Conservation (phyloP, 176 grass and related monocot genomes). For the Elaeis guineensis region DNA sequence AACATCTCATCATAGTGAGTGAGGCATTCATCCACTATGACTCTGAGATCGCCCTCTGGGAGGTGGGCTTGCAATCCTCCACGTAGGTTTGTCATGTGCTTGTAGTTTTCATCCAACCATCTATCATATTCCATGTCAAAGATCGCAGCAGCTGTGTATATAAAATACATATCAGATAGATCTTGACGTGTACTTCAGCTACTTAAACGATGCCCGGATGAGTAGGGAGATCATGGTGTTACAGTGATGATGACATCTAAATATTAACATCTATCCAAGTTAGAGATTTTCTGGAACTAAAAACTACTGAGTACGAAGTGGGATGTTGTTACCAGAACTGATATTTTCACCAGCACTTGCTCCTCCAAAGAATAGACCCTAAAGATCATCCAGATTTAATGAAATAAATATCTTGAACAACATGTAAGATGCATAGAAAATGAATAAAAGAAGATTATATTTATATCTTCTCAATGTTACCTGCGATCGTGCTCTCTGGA, state of each 20-base stretch:
- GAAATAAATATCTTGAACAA: too few relatives aligned
- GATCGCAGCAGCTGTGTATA: slow-evolving; percentile 27
- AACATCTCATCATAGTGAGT: slow-evolving; percentile 66
- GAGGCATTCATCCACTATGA: slow-evolving; percentile 47
- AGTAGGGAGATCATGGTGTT: too few relatives aligned
- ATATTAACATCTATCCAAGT: too few relatives aligned
- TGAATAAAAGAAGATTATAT: too few relatives aligned
- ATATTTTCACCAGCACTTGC: slow-evolving; percentile 44
- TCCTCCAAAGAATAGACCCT: slow-evolving; percentile 58
- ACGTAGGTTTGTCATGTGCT: slow-evolving; percentile 45
- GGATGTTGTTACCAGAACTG: slow-evolving; percentile 39
- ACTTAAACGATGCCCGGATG: too few relatives aligned
- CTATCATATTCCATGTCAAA: slow-evolving; percentile 59
- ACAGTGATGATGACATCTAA: too few relatives aligned
- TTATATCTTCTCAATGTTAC: slow-evolving; percentile 12
- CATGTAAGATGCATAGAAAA: too few relatives aligned
- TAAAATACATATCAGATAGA: too few relatives aligned
- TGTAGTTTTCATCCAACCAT: slow-evolving; percentile 55
- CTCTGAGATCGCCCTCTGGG: slow-evolving; percentile 53
- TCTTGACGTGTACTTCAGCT: too few relatives aligned
- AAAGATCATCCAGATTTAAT: background rate
- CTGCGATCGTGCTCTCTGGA: slow-evolving; percentile 66
- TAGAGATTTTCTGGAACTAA: too few relatives aligned
- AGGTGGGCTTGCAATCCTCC: slow-evolving; percentile 39
- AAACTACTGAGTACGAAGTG: background rate